Evolutionary conservation across 371 early-diverging fungal genomes (phyloP).

Genomic region (Zopfochytrium polystomum): DNA sequence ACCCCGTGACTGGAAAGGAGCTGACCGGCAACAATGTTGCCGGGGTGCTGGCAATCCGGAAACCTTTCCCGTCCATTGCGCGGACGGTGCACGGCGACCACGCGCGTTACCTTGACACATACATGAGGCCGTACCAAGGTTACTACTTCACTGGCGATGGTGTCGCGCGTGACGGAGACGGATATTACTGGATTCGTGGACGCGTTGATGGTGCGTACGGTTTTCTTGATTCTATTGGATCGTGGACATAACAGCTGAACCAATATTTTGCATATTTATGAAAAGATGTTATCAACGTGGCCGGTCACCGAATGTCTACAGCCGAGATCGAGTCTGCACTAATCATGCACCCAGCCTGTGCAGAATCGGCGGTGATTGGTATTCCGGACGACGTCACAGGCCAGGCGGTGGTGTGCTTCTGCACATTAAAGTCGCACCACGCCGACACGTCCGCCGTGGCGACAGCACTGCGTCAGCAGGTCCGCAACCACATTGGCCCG

Average conservation of each 20-base stretch:
- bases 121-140: conserved; percentile 81
- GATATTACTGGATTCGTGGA: conserved; percentile 93
- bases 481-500: conserved; percentile 91
- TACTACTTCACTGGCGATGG: conserved; percentile 91
- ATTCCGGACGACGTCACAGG: conserved; percentile 92
- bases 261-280: background rate
- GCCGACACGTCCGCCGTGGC: conserved; percentile 40
- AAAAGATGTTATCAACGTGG: conserved; percentile 91
- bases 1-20: conserved; percentile 67
- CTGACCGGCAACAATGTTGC: conserved; percentile 76
- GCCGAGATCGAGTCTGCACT: conserved; percentile 75
- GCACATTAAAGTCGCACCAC: conserved; percentile 46
- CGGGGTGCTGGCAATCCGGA: conserved; percentile 87
- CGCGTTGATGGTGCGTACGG: conserved; percentile 71
- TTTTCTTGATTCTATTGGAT: background rate
- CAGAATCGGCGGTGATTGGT: conserved; percentile 95
- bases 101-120: conserved; percentile 85
- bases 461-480: conserved; percentile 67
- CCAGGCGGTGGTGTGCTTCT: conserved; percentile 56
- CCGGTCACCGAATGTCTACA: conserved; percentile 95
- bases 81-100: conserved; percentile 89
- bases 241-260: background rate
- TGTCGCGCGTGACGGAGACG: conserved; percentile 83
- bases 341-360: conserved; percentile 66
- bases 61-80: conserved; percentile 95